Evolutionary conservation across 2,329 filamentous ascomycete genomes (phyloP).

Genomic region (Neofusicoccum cordaticola): DNA sequence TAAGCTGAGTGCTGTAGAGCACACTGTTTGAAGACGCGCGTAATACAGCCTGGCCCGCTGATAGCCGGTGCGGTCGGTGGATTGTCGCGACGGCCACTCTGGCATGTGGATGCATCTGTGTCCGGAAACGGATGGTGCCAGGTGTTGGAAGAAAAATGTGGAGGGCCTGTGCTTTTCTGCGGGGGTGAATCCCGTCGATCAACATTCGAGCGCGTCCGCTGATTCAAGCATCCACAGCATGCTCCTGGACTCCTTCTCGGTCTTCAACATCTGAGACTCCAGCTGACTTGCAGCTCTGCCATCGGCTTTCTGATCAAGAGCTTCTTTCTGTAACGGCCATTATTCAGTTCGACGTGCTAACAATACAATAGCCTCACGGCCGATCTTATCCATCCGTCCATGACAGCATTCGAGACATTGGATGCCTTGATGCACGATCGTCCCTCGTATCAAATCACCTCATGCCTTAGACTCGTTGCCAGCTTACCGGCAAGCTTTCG

Average conservation of each 20-base stretch:
- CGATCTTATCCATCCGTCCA: not conserved
- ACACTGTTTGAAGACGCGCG: too few species aligned
- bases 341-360: not conserved
- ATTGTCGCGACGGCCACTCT: too few species aligned
- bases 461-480: not conserved
- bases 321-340: not conserved
- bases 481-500: slow-evolving; percentile 36
- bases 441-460: not conserved
- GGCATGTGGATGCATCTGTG: not conserved
- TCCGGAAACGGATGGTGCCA: not conserved
- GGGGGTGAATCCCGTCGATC: slow-evolving; percentile 2
- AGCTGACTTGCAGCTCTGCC: not conserved
- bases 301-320: not conserved
- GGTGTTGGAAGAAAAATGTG: not conserved
- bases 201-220: not conserved
- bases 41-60: too few species aligned
- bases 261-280: not conserved
- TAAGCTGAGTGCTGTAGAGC: too few species aligned
- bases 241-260: not conserved
- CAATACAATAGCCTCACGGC: not conserved
- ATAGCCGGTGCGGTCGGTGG: too few species aligned
- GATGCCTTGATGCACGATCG: not conserved
- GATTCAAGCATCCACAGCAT: not conserved
- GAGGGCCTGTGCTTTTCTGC: not conserved
- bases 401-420: not conserved